A percentile compares a stretch with the other conserved stretches of the same genome.
phyloP scores from a whole-genome alignment of 2,329 filamentous ascomycete species.

The Diaporthe velutina region DNA sequence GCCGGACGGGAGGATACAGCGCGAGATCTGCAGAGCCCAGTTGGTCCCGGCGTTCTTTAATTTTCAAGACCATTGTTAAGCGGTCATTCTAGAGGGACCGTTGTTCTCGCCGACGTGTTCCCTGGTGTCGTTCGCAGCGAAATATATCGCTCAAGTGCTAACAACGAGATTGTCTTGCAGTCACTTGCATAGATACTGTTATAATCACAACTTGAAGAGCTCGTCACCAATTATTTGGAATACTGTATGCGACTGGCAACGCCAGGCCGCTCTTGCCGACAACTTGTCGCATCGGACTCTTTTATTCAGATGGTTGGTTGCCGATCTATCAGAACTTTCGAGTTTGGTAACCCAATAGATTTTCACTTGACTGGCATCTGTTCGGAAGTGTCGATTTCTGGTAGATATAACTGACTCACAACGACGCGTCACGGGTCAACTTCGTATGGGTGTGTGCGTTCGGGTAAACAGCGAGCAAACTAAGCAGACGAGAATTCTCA shows the following conservation, averaged over 20 bases:
- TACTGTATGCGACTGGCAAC: not conserved
- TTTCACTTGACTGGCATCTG: too few relatives aligned
- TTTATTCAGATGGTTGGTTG: not conserved
- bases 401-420: not conserved
- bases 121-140: too few relatives aligned
- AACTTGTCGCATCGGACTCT: not conserved
- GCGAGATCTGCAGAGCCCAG: too few relatives aligned
- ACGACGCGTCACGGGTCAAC: not conserved
- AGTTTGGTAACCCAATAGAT: not conserved
- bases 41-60: too few relatives aligned
- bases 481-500: not conserved
- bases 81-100: too few relatives aligned
- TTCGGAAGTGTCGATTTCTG: not conserved
- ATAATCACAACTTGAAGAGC: not conserved
- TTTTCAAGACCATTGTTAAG: too few relatives aligned
- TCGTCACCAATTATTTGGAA: not conserved
- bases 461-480: not conserved
- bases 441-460: not conserved
- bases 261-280: not conserved
- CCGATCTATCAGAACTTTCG: not conserved
- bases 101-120: too few relatives aligned
- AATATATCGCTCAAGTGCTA: too few relatives aligned
- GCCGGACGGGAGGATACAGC: too few relatives aligned
- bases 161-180: too few relatives aligned
- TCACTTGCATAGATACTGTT: too few relatives aligned